Evolutionary conservation across 2,329 filamentous ascomycete species (phyloP), one percentile per base, ranked within the genome.

Genomic region (Coniochaeta prunicola): DNA sequence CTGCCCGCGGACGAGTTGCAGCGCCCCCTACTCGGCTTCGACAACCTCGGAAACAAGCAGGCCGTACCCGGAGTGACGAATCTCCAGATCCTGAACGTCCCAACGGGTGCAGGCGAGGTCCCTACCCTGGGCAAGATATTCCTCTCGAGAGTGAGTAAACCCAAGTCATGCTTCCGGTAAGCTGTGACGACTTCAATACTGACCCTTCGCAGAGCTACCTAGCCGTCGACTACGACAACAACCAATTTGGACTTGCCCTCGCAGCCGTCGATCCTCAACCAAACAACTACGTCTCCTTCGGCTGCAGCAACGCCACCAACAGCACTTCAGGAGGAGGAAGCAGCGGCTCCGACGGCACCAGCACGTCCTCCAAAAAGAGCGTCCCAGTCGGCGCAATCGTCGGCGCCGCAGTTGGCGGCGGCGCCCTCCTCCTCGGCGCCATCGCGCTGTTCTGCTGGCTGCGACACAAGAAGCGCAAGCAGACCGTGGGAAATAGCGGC

Each of bases 101-200:
- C 58, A 4, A 59, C 58, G 17, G 53, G 38, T n/a, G 19, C 45
- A 30, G 58, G 58, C 31, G 58, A 59, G 58, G 58, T 59, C 12
- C 58, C 58, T n/a, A 59, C 53, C 2, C 54, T 59, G 3, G 58
- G 58, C 58, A 59, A 53, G 40, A 57, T 59, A 26, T 59, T 59
- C 48, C 53, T 59, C 19, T 59, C 58, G 28, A 56, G 58, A 19
- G 58, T 59, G 24, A 50, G 58, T 59, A 19, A 4, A 21, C 10
- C 9, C 30, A 24, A 50, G 2, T 50, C 40, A 26, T 12, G 33
- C 4, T 21, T n/a, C 8, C 19, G 38, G 38, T 3, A 42, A 42
- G 33, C 38, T 19, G 19, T 3, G 15, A 42, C 15, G 19, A 45
- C 19, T 3, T 21, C 26, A 45, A 45, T 17, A 4, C 6, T 45